Percentiles rank a stretch among this genome's conserved stretches.
Evolutionary conservation across 192 early-diverging fungal genomes (phyloP).

Genomic region (Coemansia sp.): DNA sequence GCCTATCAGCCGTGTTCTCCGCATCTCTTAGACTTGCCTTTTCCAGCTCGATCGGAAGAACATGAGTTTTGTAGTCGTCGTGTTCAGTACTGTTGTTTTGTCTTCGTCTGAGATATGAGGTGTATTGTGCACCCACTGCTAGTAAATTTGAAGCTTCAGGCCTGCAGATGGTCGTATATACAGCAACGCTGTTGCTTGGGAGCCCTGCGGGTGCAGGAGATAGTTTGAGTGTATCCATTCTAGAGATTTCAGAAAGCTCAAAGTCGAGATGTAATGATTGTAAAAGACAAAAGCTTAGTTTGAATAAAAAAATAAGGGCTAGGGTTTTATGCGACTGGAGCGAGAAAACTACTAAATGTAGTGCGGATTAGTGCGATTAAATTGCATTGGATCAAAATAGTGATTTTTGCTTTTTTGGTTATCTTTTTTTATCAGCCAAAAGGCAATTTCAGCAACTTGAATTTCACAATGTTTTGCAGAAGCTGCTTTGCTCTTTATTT

Average conservation of each 20-base stretch:
- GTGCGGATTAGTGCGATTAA: too few relatives aligned
- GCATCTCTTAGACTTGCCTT: constrained; percentile 35
- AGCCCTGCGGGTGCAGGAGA: constrained; percentile 3
- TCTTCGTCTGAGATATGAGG: constrained; percentile 50
- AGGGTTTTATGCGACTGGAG: too few relatives aligned
- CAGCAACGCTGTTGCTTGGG: background rate
- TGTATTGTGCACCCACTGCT: constrained; percentile 44
- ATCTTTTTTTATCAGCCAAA: too few relatives aligned
- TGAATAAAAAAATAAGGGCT: background rate
- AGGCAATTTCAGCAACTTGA: too few relatives aligned
- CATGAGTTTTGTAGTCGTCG: constrained; percentile 49
- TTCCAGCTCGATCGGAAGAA: constrained; percentile 55
- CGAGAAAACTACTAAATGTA: too few relatives aligned
- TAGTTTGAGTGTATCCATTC: constrained; percentile 8
- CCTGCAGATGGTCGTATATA: constrained; percentile 10
- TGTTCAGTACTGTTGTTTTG: constrained; percentile 52
- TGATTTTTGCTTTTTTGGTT: too few relatives aligned
- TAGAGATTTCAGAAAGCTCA: background rate
- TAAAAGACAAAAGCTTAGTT: background rate
- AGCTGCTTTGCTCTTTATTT: too few relatives aligned
- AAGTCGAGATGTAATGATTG: background rate
- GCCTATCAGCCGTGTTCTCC: constrained; percentile 39
- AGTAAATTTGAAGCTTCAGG: constrained; percentile 32
- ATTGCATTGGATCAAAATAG: too few relatives aligned
- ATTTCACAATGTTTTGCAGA: too few relatives aligned